Evolutionary conservation across 2,329 filamentous ascomycete species (phyloP), one percentile per base, ranked within the genome.

Genomic region (Didymella lethalis): DNA sequence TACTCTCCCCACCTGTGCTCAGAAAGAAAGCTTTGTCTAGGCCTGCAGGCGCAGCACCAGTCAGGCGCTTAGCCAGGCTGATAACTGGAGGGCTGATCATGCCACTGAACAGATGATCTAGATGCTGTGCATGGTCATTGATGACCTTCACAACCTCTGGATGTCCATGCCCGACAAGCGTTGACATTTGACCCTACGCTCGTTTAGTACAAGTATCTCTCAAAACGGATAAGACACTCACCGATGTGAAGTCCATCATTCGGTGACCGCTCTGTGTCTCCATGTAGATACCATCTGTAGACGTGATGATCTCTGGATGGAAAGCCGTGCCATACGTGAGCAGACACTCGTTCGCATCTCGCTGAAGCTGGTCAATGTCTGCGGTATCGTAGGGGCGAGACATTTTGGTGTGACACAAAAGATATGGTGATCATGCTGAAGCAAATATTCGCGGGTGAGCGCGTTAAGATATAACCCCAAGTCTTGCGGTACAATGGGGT

Each of bases 21-120:
- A 75, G 56, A 41, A 76, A 77, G 54, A 76, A 73, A 0, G 71
- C 66, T 48, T 74, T 76, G 41, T 77, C 72, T 2, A 76, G 64
- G 1, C 70, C 68, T 6, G 62, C 41, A 10, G 75, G 75, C 1
- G 64, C 59, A 16, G 68, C 61, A 23, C 64, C 36, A 2, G 68
- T 72, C 23, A 76, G 54, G 11, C 68, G 61, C 51, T 75, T 71
- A 0, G 72, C 74, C 2, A 77, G 65, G 10, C 52, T 62, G 40
- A 76, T 71, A 4, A 76, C 73, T 3, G 75, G 74, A 11, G 70
- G 72, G n/a, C 65, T 73, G 5, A 76, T 62, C 74, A 77, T 77
- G 51, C 68, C 70, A 38, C 72, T 75, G 61, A 76, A 74, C 1
- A 77, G 64, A 49, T 76, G 74, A 36, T 76, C 73, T 1, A 77